Percentiles rank a stretch among this genome's conserved stretches.
phyloP scores from a whole-genome alignment of 2,329 filamentous ascomycete genomes.

The Mollisia scopiformis region DNA sequence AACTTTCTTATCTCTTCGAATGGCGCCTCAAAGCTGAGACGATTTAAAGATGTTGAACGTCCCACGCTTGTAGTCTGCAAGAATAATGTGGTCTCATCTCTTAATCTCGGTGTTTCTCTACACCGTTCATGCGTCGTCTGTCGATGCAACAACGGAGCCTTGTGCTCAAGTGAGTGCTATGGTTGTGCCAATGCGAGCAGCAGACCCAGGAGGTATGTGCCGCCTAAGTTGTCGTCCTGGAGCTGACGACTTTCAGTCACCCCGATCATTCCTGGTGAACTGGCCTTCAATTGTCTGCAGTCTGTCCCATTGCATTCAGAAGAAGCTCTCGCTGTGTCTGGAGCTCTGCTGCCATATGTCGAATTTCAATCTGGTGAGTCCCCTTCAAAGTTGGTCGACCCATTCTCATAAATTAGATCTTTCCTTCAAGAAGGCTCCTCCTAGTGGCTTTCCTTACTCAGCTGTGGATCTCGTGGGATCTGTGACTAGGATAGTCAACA shows the following conservation, averaged over 20 bases:
- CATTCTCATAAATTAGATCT: neutral
- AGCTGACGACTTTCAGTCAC: neutral
- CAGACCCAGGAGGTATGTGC: neutral
- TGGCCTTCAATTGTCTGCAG: neutral
- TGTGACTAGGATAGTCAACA: neutral
- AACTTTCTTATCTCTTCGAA: neutral
- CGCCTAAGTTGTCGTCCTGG: neutral
- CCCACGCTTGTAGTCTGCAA: too few species aligned
- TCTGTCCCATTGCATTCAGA: neutral
- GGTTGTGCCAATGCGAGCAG: neutral
- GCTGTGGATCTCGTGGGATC: neutral
- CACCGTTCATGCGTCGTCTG: neutral
- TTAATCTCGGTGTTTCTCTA: neutral
- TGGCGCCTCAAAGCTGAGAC: neutral
- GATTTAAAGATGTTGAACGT: too few species aligned
- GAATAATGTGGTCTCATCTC: neutral
- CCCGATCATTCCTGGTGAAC: neutral
- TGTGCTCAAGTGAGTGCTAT: slow-evolving; percentile 5
- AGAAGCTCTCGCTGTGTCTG: neutral
- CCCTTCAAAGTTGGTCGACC: neutral
- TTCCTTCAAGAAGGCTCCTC: neutral
- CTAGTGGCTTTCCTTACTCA: neutral
- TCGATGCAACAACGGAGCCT: neutral
- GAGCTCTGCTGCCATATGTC: neutral
- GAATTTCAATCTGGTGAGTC: neutral